A percentile compares a stretch with the other conserved stretches of the same genome.
Evolutionary conservation across 2,329 filamentous ascomycete genomes (phyloP).

Genomic region (Pseudogymnoascus sp.): DNA sequence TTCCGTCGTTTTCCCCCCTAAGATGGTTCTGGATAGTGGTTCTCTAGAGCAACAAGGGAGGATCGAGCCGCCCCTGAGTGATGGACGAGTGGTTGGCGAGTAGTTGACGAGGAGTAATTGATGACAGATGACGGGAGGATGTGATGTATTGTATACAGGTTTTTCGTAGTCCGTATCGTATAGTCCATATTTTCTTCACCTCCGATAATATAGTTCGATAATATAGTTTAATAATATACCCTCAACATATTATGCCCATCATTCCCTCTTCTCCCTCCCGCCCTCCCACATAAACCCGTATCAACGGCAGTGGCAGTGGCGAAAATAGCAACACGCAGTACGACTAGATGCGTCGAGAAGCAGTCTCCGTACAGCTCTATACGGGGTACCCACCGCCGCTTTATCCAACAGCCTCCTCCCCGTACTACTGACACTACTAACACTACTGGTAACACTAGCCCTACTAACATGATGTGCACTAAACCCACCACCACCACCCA

Average conservation of each 20-base stretch:
- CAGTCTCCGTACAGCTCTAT: background rate
- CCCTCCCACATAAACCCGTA: background rate
- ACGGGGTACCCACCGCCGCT: background rate
- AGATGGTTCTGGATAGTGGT: too few species aligned
- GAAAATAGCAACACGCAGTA: background rate
- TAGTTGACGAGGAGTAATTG: constrained; percentile 1
- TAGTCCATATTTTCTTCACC: too few species aligned
- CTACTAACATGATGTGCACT: too few species aligned
- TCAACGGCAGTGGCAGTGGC: background rate
- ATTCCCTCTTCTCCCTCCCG: background rate
- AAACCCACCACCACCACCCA: too few species aligned
- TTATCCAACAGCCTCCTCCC: background rate
- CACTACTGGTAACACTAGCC: too few species aligned
- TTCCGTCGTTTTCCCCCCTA: too few species aligned
- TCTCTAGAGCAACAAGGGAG: background rate
- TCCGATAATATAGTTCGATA: too few species aligned
- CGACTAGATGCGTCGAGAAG: too few species aligned
- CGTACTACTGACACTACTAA: too few species aligned
- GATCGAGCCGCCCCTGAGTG: background rate
- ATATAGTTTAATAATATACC: too few species aligned
- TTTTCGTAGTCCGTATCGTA: too few species aligned
- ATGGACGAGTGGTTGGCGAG: background rate
- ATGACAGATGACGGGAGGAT: background rate
- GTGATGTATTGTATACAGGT: too few species aligned
- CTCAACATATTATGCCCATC: background rate